These are phyloP conservation scores for Trametopsis cervina DNA, from an alignment of 768 basidiomycete species.

Conservation along the genomic window DNA sequence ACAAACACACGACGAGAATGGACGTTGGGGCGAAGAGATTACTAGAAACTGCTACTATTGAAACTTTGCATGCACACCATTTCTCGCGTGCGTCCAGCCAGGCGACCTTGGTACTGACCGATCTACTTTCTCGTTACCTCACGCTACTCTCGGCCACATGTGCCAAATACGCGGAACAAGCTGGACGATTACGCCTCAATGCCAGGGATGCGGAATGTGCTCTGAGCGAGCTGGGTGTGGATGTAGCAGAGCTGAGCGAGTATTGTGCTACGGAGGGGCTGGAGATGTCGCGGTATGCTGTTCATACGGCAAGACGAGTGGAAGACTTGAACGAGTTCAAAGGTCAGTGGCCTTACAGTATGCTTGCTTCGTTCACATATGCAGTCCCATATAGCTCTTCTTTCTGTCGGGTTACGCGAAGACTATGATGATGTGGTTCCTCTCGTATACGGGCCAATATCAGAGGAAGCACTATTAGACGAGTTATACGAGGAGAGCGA, in stretches of 20 bases:
- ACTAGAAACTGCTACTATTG: constrained; percentile 59
- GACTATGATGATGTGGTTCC: constrained; percentile 50
- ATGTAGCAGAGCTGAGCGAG: constrained; percentile 60
- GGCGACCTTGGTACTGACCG: constrained; percentile 64
- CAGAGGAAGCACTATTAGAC: constrained; percentile 27
- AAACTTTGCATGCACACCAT: constrained; percentile 69
- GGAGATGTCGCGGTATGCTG: constrained; percentile 63
- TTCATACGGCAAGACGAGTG: constrained; percentile 53
- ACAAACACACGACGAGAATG: constrained; percentile 31
- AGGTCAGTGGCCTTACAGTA: constrained; percentile 41
- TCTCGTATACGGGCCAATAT: constrained; percentile 35
- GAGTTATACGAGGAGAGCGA: constrained; percentile 27
- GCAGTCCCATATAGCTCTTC: constrained; percentile 41
- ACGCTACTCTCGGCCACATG: constrained; percentile 57
- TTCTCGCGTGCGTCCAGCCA: constrained; percentile 74
- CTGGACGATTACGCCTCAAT: constrained; percentile 55
- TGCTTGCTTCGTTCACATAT: constrained; percentile 18
- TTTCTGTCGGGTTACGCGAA: constrained; percentile 49
- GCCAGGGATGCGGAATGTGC: constrained; percentile 56
- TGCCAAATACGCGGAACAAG: constrained; percentile 67
- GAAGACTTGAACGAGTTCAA: constrained; percentile 72
- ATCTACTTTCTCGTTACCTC: constrained; percentile 71
- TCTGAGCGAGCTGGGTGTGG: constrained; percentile 70
- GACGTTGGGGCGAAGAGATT: constrained; percentile 51
- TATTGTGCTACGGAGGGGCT: constrained; percentile 60